Base-by-base conservation (phyloP, 108 stramenopile species). In the Cylindrotheca fusiformis region DNA sequence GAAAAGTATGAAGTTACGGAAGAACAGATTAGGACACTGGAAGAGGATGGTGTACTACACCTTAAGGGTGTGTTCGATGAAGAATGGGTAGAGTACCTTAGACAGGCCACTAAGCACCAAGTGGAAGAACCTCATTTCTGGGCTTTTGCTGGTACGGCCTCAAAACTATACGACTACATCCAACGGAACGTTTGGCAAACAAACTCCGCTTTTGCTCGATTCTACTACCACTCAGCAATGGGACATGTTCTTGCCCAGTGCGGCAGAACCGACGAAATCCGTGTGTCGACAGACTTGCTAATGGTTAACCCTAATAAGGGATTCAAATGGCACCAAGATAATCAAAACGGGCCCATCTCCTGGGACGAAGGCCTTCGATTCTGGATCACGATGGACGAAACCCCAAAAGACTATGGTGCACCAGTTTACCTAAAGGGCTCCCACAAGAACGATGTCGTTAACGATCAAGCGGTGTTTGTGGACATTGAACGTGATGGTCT, bases 231-330 rank as follows among this genome's bases (percentile, higher is more conserved):
- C 56, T 85, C 84, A 17, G 90, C 94, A 21, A 82, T 92, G 76
- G 90, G 90, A 6, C 83, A 90, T 64, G 89, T 92, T 18, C 73
- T 95, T 5, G 70, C 84, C 24, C 94, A 95, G 64, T 79, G 82
- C 58, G 94, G 94, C 12, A 67, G 82, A 22, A 91, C 89, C 10
- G 82, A 89, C 33, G 85, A 92, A 62, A 84, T 95, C 52, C 87
- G 94, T 21, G 71, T 95, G 8, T 84, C 85, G 12, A 95, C 94
- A 1, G 94, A 95, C 71, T 65, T 95, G 17, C 86, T 95, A 55
- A 95, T 95, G 94, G 94, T 95, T 36, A 95, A 95, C 71, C 94
- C 94, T 45, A 95, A 95, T 84, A 92, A 89, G 77, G 94, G 94
- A 32, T 95, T 95, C 83, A 95, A 95, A 56, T 95, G 94, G 94